Evolutionary conservation across 2,329 filamentous ascomycete genomes (phyloP), one percentile per base, ranked within the genome.

Genomic region (Ceratocystis alfenasii): DNA sequence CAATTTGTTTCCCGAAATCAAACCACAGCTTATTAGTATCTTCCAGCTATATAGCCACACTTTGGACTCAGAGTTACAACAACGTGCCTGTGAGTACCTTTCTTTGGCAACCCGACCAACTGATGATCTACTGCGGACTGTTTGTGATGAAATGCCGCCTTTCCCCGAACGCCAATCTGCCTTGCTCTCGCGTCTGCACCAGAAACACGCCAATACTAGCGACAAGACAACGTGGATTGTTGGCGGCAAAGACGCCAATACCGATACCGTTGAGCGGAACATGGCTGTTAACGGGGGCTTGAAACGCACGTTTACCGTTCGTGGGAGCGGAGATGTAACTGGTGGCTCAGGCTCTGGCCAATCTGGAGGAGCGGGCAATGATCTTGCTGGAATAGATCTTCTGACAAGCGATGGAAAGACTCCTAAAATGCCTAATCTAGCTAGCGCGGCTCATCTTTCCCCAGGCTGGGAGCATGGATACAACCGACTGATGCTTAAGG

Each of bases 61-160:
- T 0, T 80, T 97, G 33, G 94, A 99, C 74, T 90, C 94, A 0
- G 94, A 99, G 74, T 80, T 99, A 70, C 94, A 99, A 75, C 94
- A 99, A 77, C 82, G 94, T 76, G 93, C 94, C 15, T 99, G 91
- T 76, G 94, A 99, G 74, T 99, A 97, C 74, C 80, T 96, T 68
- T 86, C 88, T 0, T 80, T 99, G 69, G 90, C 91, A 20, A 92
- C 84, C 44, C 81, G 95, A 74, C 88, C 90, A 0, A 90, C 90
- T 0, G 94, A 99, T 71, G 92, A 97, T 70, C 82, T 99, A 5
- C 80, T 99, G 12, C 85, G 94, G 63, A 97, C 94, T 0, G 87
- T 99, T 5, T 96, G 92, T 74, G 94, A 99, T 71, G 94, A 99
- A 75, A 99, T 99, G 95, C 94, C 94, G 1, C 92, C 94, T 0